These are phyloP conservation scores for Nannochloropsis oceanica DNA, from an alignment of 108 stramenopile genomes.

Conservation along the genomic window DNA sequence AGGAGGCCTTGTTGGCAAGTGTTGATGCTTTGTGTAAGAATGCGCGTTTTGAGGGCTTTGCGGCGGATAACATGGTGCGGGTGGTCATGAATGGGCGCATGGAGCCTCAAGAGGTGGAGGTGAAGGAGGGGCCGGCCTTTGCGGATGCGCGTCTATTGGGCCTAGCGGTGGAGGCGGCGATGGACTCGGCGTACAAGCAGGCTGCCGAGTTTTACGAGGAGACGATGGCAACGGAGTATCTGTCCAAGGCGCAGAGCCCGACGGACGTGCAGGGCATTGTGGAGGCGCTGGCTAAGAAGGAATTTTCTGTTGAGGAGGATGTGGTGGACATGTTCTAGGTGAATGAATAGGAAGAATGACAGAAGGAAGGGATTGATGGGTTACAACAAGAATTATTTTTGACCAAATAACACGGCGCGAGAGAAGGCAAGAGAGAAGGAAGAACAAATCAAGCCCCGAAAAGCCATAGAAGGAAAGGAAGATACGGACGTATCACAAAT, in stretches of 20 bases:
- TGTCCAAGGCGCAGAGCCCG: neutral
- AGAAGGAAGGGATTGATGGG: neutral
- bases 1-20: neutral
- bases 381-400: neutral
- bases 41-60: neutral
- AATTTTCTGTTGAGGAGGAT: neutral
- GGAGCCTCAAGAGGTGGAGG: neutral
- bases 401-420: neutral
- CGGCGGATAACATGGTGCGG: neutral
- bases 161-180: neutral
- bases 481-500: no score
- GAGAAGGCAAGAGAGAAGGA: no score
- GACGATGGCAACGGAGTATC: neutral
- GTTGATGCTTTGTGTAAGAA: neutral
- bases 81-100: neutral
- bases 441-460: no score
- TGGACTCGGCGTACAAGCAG: neutral
- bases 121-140: neutral
- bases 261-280: neutral
- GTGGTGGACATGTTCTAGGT: neutral
- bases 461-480: no score
- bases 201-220: neutral
- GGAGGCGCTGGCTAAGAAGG: neutral
- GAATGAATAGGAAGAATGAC: neutral
- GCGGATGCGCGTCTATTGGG: neutral